Evolutionary conservation across 257 asterid genomes (phyloP).

Genomic region (Salvia miltiorrhiza): DNA sequence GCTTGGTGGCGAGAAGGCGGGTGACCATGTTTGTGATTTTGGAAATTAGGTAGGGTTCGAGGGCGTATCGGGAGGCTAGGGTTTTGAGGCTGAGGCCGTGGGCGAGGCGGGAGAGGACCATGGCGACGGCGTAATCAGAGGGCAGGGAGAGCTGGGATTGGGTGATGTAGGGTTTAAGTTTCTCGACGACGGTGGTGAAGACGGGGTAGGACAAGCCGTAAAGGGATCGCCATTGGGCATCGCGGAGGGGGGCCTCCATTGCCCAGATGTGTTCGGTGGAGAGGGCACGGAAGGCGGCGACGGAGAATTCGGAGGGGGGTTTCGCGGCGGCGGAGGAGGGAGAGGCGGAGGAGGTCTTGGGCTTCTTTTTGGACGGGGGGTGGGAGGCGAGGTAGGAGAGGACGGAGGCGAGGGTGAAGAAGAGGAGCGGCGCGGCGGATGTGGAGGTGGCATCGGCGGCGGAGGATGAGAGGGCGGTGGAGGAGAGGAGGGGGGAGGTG

Average conservation of each 20-base stretch:
- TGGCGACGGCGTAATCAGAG: conserved; percentile 97
- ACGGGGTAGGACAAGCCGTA: conserved; percentile 93
- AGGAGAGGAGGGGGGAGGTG: conserved; percentile 72
- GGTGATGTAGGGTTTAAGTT: conserved; percentile 87
- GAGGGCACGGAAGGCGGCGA: conserved; percentile 93
- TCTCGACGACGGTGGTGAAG: conserved; percentile 89
- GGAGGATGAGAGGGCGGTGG: conserved; percentile 44
- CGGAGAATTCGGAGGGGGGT: conserved; percentile 73
- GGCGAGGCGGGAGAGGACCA: conserved; percentile 86
- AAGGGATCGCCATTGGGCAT: conserved; percentile 93
- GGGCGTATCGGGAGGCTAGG: conserved; percentile 81
- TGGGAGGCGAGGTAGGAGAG: conserved; percentile 81
- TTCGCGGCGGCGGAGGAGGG: conserved; percentile 45
- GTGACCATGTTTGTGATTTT: conserved; percentile 97
- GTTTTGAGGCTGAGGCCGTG: conserved; percentile 80
- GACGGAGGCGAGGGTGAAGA: conserved; percentile 95
- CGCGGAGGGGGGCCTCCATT: conserved; percentile 94
- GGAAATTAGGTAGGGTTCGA: conserved; percentile 91
- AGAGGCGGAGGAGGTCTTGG: conserved; percentile 34
- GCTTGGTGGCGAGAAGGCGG: conserved; percentile 88
- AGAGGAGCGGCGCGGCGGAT: conserved; percentile 94
- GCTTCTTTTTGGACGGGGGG: conserved; percentile 37
- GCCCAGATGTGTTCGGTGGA: conserved; percentile 98
- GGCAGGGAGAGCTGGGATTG: conserved; percentile 95
- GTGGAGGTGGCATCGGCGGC: conserved; percentile 59